A percentile compares a stretch with the other conserved stretches of the same genome.
These are phyloP conservation scores for Colletotrichum sojae DNA, from an alignment of 2,329 filamentous ascomycete species.

Conservation along the genomic window DNA sequence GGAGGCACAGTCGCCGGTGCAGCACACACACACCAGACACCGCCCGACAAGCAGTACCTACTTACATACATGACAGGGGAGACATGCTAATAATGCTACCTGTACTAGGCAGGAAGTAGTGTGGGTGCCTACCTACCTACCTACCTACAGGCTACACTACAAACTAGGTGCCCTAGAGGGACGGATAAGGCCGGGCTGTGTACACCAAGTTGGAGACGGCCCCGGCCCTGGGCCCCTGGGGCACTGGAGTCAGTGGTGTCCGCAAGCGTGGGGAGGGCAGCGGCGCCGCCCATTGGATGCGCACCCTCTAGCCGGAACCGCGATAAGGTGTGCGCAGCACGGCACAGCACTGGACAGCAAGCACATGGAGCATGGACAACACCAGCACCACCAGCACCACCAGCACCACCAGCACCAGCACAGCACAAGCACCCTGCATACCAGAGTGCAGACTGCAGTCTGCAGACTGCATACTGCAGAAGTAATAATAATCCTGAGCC, in stretches of 20 bases:
- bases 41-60: neutral
- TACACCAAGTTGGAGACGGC: conserved; percentile 26
- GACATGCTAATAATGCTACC: too few species aligned
- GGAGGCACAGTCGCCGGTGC: conserved; percentile 25
- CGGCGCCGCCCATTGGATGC: conserved; percentile 23
- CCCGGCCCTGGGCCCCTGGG: conserved; percentile 6
- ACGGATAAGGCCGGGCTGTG: conserved; percentile 39
- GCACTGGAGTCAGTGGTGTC: neutral
- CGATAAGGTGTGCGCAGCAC: neutral
- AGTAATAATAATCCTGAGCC: conserved; percentile 35
- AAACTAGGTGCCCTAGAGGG: neutral
- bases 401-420: neutral
- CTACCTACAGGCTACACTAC: too few species aligned
- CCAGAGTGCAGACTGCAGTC: too few species aligned
- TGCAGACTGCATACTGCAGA: conserved; percentile 1
- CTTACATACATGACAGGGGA: too few species aligned
- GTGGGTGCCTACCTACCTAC: too few species aligned
- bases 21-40: conserved; percentile 25
- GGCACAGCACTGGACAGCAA: too few species aligned
- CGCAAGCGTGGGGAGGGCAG: conserved; percentile 32
- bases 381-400: too few species aligned
- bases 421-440: conserved; percentile 12
- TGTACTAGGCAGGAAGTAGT: too few species aligned
- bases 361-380: too few species aligned
- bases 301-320: conserved; percentile 2